These are phyloP conservation scores for Cercospora berteroae DNA, from an alignment of 2,329 filamentous ascomycete species.

Conservation along the genomic window DNA sequence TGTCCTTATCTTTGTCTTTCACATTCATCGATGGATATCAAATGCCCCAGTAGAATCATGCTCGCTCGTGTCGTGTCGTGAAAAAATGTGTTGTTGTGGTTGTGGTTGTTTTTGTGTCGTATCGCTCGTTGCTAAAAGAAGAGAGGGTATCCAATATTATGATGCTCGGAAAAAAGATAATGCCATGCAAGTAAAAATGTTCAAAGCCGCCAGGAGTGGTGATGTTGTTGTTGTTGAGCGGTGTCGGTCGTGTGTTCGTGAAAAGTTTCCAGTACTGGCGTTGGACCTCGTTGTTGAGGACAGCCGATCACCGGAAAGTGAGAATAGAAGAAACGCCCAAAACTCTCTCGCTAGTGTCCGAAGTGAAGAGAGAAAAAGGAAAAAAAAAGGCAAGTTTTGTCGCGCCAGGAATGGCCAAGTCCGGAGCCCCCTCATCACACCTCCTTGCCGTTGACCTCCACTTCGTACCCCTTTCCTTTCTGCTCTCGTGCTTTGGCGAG, in stretches of 20 bases:
- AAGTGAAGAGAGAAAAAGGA: background rate
- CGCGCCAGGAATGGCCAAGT: background rate
- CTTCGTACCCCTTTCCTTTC: conserved; percentile 78
- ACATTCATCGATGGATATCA: background rate
- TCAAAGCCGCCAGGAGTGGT: background rate
- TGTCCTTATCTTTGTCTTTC: background rate
- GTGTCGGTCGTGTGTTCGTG: background rate
- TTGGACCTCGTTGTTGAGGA: background rate
- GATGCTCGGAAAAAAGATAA: background rate
- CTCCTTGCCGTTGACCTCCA: conserved; percentile 68
- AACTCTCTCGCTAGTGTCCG: conserved; percentile 1
- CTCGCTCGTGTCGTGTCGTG: background rate
- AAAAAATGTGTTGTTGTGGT: background rate
- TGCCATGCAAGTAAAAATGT: background rate
- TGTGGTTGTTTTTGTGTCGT: background rate
- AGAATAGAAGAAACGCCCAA: background rate
- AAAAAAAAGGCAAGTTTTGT: background rate
- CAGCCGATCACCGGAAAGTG: background rate
- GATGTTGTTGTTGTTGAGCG: background rate
- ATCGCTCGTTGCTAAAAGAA: background rate
- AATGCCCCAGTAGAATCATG: background rate
- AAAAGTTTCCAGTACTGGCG: background rate
- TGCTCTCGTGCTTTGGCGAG: conserved; percentile 82
- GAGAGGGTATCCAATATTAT: conserved; percentile 2
- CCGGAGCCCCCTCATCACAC: conserved; percentile 5